Base-by-base conservation (phyloP, 2,329 filamentous ascomycete genomes). In the Colletotrichum chrysophilum region DNA sequence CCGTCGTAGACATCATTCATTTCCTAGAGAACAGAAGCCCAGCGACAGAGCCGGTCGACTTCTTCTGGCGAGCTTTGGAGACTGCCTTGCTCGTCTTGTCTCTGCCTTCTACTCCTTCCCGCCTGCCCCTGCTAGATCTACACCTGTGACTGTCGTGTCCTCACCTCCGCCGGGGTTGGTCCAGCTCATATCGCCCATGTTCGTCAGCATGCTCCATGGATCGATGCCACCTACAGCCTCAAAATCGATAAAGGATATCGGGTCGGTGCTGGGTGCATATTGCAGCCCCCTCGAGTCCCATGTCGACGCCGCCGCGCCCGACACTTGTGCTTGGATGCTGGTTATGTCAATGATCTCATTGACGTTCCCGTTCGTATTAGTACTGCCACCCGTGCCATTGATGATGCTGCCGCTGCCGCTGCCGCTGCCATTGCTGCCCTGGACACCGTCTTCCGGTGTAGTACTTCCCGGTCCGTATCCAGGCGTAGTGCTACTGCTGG, bases 211-310 rank as follows among this genome's bases (percentile, higher is more conserved):
- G 9, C 61, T 66, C 72, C 75, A 77, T 58, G 75, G 75, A 21
- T 77, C 68, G 7, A 77, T 66, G 9, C 58, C 75, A 21, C 61
- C 65, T 7, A 74, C 75, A 24, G 55, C n/a, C 14, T 68, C 56
- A 38, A 69, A 48, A 28, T 76, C 66, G 21, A 65, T 30, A n/a
- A 74, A 74, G 3, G 74, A 76, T 14, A 36, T 30, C 18, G 70
- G 70, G 14, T 76, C 74, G 18, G 70, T 52, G 74, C 74, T 74
- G 2, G 74, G 74, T 14, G 74, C 74, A 48, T 76, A 76, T 18
- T 76, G 74, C 43, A 76, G 38, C 0, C 74, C 74, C 34, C 70
- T 64, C 21, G 74, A 76, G 10, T 76, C 64, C 74, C 74, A 76
- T 16, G 70, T 76, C 7, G 71, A 65, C 14, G 71, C 21, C 2